These are phyloP conservation scores for Lolium perenne DNA, from an alignment of 176 grass and related monocot species.

Conservation along the genomic window DNA sequence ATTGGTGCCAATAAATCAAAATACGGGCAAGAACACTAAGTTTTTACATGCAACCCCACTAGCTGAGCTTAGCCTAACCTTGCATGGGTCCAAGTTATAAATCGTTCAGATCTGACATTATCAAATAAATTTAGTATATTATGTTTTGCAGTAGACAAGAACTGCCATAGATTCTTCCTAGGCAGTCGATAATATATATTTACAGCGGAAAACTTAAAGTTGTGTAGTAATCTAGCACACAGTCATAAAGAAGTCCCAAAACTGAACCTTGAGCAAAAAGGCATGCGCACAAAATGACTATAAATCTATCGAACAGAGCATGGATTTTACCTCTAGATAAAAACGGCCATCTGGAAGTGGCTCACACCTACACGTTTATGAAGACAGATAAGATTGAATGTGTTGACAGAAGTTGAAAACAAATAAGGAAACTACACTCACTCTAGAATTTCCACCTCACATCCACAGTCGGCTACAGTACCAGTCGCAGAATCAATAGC, in stretches of 20 bases:
- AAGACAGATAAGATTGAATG: constrained; percentile 36
- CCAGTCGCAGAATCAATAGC: constrained; percentile 86
- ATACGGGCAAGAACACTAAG: neutral
- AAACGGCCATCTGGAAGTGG: constrained; percentile 96
- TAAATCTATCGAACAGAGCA: constrained; percentile 28
- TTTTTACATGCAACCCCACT: constrained; percentile 13
- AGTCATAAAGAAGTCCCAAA: constrained; percentile 14
- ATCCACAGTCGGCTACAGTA: constrained; percentile 89
- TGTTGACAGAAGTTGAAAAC: constrained; percentile 24
- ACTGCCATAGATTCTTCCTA: neutral
- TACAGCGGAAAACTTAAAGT: neutral
- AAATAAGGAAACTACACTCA: constrained; percentile 59
- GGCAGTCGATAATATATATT: constrained; percentile 14
- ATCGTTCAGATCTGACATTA: neutral
- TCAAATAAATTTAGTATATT: neutral
- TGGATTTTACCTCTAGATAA: constrained; percentile 78
- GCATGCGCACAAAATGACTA: neutral
- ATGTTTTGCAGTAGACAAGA: constrained; percentile 9
- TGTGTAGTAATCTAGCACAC: neutral
- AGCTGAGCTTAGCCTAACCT: neutral
- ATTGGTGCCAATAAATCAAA: neutral
- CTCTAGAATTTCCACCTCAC: constrained; percentile 99
- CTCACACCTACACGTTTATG: constrained; percentile 73
- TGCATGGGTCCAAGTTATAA: constrained; percentile 26
- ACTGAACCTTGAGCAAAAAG: constrained; percentile 24